phyloP scores from a whole-genome alignment of 768 basidiomycete species.

The Stropharia rugosoannulata region DNA sequence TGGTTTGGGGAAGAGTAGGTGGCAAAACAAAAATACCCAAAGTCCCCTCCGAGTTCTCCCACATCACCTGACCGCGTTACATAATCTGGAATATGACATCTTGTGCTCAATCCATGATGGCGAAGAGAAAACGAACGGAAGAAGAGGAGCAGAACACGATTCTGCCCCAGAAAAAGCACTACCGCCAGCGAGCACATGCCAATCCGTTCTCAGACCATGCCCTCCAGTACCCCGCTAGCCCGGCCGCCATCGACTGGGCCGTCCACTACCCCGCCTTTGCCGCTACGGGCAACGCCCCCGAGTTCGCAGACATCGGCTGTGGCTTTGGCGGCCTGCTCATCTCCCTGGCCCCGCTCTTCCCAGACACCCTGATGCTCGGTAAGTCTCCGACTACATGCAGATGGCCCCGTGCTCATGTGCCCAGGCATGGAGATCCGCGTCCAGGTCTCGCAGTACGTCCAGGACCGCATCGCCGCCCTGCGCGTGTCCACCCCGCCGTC shows the following conservation, averaged over 20 bases:
- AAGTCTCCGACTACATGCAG: conserved; percentile 24
- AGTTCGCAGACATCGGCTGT: conserved; percentile 97
- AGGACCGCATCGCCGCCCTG: conserved; percentile 90
- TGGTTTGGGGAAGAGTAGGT: conserved; percentile 17
- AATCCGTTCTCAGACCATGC: conserved; percentile 89
- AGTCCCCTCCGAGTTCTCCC: conserved; percentile 22
- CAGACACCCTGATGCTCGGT: conserved; percentile 94
- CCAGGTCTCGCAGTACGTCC: conserved; percentile 94
- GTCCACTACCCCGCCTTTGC: conserved; percentile 77
- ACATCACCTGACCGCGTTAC: conserved; percentile 11
- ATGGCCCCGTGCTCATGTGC: conserved; percentile 1
- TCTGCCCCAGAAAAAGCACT: conserved; percentile 80
- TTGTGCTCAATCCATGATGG: conserved; percentile 19
- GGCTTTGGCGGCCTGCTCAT: conserved; percentile 96
- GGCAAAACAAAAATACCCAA: conserved; percentile 7
- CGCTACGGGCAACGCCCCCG: conserved; percentile 64
- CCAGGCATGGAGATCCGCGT: conserved; percentile 96
- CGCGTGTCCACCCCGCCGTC: conserved; percentile 55
- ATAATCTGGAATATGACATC: neutral
- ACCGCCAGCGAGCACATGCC: conserved; percentile 80
- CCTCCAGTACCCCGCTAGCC: conserved; percentile 82
- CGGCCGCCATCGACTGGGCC: conserved; percentile 77
- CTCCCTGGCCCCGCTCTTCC: conserved; percentile 85
- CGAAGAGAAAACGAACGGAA: conserved; percentile 26
- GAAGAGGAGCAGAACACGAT: conserved; percentile 21